Evolutionary conservation across 2,329 filamentous ascomycete genomes (phyloP).

Genomic region (Cephalotrichum gorgonifer): DNA sequence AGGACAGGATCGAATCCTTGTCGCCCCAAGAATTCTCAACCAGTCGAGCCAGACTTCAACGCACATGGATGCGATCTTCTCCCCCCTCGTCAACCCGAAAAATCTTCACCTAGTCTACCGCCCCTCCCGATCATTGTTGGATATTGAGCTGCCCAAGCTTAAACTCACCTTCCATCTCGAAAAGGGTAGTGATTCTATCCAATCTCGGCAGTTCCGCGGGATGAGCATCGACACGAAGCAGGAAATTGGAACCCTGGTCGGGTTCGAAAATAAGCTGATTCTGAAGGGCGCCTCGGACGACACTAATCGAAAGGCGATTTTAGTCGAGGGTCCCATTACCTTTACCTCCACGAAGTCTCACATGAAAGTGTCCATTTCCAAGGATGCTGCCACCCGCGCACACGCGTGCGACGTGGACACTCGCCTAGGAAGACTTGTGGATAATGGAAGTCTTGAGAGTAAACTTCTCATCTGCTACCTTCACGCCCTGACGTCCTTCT

Average conservation of each 20-base stretch:
- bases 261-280: constrained; percentile 38
- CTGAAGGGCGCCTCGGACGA: constrained; percentile 16
- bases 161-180: constrained; percentile 34
- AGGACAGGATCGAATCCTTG: background rate
- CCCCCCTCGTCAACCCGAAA: background rate
- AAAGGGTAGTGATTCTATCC: constrained; percentile 15
- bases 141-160: constrained; percentile 34
- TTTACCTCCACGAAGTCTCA: constrained; percentile 14
- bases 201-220: constrained; percentile 38
- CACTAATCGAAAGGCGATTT: constrained; percentile 22
- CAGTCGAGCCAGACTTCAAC: background rate
- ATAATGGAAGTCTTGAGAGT: constrained; percentile 38
- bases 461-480: constrained; percentile 40
- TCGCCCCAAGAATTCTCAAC: background rate
- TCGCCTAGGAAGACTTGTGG: constrained; percentile 35
- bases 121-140: constrained; percentile 11
- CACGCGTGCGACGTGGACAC: constrained; percentile 39
- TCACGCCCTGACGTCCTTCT: constrained; percentile 43
- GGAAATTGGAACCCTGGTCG: constrained; percentile 33
- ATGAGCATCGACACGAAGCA: constrained; percentile 38
- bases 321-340: constrained; percentile 22
- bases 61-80: background rate
- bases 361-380: constrained; percentile 23
- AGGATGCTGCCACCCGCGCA: constrained; percentile 9
- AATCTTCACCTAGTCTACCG: background rate